These are phyloP conservation scores for Chrysanthemum lavandulifolium DNA, from an alignment of 129 eudicot species.

Conservation along the genomic window DNA sequence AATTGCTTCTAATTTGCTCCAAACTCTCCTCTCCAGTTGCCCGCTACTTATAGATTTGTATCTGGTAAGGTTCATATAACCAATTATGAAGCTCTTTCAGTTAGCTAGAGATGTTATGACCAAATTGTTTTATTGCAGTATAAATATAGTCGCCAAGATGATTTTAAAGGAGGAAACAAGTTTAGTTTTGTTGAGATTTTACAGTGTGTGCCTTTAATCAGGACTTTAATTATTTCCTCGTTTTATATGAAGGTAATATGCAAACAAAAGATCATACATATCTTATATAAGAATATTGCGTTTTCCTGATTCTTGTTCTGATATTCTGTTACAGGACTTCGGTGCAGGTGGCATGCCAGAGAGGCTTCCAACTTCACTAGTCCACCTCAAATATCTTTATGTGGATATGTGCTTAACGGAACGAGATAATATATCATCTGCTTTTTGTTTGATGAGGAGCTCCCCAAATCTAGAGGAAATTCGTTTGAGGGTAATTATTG, in stretches of 20 bases:
- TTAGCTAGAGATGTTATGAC: neutral
- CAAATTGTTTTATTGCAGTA: too few relatives aligned
- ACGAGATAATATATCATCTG: neutral
- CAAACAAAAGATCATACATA: neutral
- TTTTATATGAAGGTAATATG: neutral
- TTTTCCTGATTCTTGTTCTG: neutral
- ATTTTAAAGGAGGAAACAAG: too few relatives aligned
- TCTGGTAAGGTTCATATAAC: conserved; percentile 7
- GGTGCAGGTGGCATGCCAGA: neutral
- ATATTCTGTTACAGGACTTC: neutral
- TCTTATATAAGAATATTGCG: neutral
- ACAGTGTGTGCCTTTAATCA: neutral
- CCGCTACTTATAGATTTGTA: conserved; percentile 16
- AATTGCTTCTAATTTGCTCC: neutral
- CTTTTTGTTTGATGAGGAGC: neutral
- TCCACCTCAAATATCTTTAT: neutral
- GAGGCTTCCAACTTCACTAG: neutral
- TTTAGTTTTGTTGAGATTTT: neutral
- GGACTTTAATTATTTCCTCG: neutral
- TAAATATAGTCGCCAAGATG: too few relatives aligned
- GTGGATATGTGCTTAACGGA: neutral
- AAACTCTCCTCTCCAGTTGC: conserved; percentile 19
- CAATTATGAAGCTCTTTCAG: neutral
- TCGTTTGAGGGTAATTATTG: neutral
- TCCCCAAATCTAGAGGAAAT: neutral